Evolutionary conservation across 495 filamentous ascomycete genomes (phyloP).

Genomic region (Achaetomiella virescens): DNA sequence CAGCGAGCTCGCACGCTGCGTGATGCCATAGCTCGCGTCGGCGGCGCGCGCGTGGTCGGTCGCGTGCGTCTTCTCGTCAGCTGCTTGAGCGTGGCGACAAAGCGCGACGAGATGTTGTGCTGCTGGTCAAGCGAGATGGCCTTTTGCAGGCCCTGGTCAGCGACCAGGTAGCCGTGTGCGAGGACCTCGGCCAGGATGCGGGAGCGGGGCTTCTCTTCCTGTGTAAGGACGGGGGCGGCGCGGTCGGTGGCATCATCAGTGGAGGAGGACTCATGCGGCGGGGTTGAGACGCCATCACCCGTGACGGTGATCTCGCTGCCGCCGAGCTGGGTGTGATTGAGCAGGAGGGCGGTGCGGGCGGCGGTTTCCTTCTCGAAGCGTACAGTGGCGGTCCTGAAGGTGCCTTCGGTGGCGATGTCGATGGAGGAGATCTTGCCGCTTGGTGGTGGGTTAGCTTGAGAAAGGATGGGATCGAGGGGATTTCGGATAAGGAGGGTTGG

Average conservation of each 20-base stretch:
- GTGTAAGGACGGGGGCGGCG: constrained; percentile 57
- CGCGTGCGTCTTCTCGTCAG: constrained; percentile 77
- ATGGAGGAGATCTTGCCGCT: constrained; percentile 88
- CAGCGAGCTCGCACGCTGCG: constrained; percentile 54
- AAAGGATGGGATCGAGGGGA: neutral
- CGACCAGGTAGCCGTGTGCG: constrained; percentile 84
- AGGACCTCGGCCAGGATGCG: constrained; percentile 95
- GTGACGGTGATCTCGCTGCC: constrained; percentile 72
- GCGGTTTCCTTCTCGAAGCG: constrained; percentile 95
- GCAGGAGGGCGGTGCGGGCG: constrained; percentile 90
- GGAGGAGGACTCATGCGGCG: constrained; percentile 31
- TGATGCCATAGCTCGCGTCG: constrained; percentile 70
- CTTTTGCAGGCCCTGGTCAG: constrained; percentile 74
- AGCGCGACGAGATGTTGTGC: constrained; percentile 74
- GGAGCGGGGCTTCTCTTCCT: constrained; percentile 90
- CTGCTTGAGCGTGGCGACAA: constrained; percentile 62
- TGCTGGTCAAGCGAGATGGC: constrained; percentile 86
- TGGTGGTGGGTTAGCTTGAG: constrained; percentile 22
- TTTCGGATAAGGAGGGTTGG: neutral
- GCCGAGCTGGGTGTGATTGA: constrained; percentile 92
- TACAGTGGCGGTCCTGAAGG: constrained; percentile 74
- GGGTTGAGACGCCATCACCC: constrained; percentile 52
- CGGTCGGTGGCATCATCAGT: constrained; percentile 42
- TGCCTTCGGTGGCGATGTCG: constrained; percentile 63
- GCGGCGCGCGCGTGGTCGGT: constrained; percentile 69